phyloP scores from a whole-genome alignment of 805 yeast species.

The Starmerella etchellsii region DNA sequence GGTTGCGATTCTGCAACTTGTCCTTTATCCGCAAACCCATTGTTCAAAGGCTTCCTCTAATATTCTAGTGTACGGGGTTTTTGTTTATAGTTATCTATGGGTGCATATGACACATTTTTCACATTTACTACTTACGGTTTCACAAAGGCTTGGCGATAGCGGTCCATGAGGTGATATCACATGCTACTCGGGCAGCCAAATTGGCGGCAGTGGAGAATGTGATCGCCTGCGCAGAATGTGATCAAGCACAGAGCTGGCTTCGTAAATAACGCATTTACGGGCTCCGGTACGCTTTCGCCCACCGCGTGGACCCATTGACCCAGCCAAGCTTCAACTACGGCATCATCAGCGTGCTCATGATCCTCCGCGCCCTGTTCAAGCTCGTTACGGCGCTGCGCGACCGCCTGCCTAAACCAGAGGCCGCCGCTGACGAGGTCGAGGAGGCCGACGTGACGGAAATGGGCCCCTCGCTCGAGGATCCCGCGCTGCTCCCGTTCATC shows the following conservation, averaged over 20 bases:
- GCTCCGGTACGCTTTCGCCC: conserved; percentile 48
- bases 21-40: conserved; percentile 35
- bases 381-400: conserved; percentile 9
- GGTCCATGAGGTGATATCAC: too few species aligned
- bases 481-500: conserved; percentile 47
- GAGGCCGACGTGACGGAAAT: conserved; percentile 2
- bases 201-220: too few species aligned
- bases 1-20: conserved; percentile 28
- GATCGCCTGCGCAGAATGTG: too few species aligned
- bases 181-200: too few species aligned
- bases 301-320: conserved; percentile 24
- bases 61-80: too few species aligned
- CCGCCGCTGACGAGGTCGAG: conserved; percentile 6
- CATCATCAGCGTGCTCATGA: conserved; percentile 40
- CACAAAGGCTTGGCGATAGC: too few species aligned
- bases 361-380: conserved; percentile 22
- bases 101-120: conserved; percentile 4
- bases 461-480: conserved; percentile 45
- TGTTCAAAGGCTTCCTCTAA: background rate
- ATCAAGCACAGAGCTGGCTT: too few species aligned
- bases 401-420: background rate
- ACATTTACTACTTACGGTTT: background rate
- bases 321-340: conserved; percentile 42
- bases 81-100: too few species aligned
- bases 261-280: conserved; percentile 72